Evolutionary conservation across 495 filamentous ascomycete species (phyloP), one percentile per base, ranked within the genome.

Genomic region (Rostrohypoxylon terebratum): DNA sequence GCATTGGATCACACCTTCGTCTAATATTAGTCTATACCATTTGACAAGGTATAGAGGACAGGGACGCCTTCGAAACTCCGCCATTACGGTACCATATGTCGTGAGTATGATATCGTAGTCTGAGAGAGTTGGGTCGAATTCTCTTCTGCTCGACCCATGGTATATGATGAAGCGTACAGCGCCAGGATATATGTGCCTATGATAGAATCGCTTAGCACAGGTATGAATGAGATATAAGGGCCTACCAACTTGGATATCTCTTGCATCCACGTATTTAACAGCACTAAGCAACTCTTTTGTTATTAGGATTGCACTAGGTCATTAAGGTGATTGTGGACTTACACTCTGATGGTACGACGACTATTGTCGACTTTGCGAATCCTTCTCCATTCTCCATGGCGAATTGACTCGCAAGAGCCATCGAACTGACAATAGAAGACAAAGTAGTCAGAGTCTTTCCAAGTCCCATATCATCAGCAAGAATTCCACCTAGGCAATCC

Each of bases 401-500:
- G 34, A 38, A 38, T 1, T 3, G 34, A 13, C 2, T 8, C 13
- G 38, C 38, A 1, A 11, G n/a, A 13, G 70, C 69, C 7, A 66
- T 75, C n/a, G 63, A 79, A 54, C 48, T 68, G 14, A 79, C 48
- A 20, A 83, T 77, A 2, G 78, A 57, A 5, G 82, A 62, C 4
- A 85, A 28, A 7, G 81, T 75, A 3, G 78, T 77, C 1, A 86
- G 64, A 0, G 83, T 78, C 75, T 86, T 86, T 7, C 84, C 84
- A 55, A 85, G 78, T 0, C 84, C 84, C 82, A 85, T 84, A 18
- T 83, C 80, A 73, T 86, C 84, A 6, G 82, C 81, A 7, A 84
- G 65, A 7, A 83, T 75, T 2, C 81, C 81, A 2, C 79, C 81
- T 3, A 10, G 0, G 14, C 51, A 55, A 34, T 55, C 14, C 7